Percentiles rank a stretch among this genome's conserved stretches.
Conservation (phyloP, 1,284 basidiomycete genomes). For the Malassezia cuniculi region DNA sequence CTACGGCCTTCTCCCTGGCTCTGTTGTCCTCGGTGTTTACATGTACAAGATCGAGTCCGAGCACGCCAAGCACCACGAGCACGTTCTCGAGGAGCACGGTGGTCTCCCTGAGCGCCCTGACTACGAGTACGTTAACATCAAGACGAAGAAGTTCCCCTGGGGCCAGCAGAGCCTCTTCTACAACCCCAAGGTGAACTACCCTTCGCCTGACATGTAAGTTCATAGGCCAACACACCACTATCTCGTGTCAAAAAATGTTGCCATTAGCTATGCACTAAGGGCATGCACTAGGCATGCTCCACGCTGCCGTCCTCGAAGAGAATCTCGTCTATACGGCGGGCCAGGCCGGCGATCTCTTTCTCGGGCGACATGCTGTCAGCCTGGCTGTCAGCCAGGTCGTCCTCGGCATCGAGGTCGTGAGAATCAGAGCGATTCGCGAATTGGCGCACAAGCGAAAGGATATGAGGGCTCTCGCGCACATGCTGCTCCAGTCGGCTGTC, state of each 20-base stretch:
- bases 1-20: conserved; percentile 33
- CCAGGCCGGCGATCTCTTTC: conserved; percentile 36
- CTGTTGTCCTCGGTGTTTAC: conserved; percentile 34
- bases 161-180: conserved; percentile 36
- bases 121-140: conserved; percentile 32
- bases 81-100: conserved; percentile 36
- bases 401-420: conserved; percentile 21
- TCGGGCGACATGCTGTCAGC: conserved; percentile 35
- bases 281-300: conserved; percentile 2
- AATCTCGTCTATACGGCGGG: conserved; percentile 39
- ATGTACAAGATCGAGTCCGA: conserved; percentile 39
- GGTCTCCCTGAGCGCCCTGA: conserved; percentile 30
- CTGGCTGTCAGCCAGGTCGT: conserved; percentile 17
- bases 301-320: conserved; percentile 18
- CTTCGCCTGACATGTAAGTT: conserved; percentile 13
- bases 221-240: neutral
- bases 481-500: conserved; percentile 50
- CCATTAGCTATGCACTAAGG: too few relatives aligned
- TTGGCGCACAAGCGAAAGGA: conserved; percentile 34
- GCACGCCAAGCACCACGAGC: conserved; percentile 31
- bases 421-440: conserved; percentile 19
- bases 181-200: conserved; percentile 35
- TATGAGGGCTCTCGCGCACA: conserved; percentile 29
- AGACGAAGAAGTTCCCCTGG: conserved; percentile 29
- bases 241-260: conserved; percentile 13